Evolutionary conservation across 1,284 basidiomycete genomes (phyloP), one percentile per base, ranked within the genome.

Genomic region (Naganishia sp.): DNA sequence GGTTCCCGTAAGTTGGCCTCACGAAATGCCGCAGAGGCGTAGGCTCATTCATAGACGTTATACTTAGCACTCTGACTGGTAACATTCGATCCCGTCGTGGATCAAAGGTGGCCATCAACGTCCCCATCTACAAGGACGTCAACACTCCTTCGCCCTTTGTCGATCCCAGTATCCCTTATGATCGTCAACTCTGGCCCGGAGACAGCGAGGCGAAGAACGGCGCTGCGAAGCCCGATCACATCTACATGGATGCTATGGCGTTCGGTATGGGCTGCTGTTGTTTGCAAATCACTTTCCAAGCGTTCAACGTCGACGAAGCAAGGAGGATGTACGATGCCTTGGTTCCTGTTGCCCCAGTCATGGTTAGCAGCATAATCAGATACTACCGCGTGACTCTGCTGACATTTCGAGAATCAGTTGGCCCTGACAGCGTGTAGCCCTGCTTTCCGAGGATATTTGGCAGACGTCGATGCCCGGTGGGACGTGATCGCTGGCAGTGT

Each of bases 251-350:
- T 79, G 94, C 96, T 1, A 98, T 98, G 96, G 95, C 94, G 28
- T 99, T 99, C 78, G 96, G 96, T 51, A 99, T 98, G 95, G 96
- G 96, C 3, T 98, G 95, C 75, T 96, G 92, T 75, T 99, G 96
- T 80, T 82, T 99, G 58, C 96, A 99, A 76, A 85, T 99, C 70
- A 99, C 96, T 3, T 97, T 99, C 82, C 96, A 99, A 79, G 90
- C 94, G 0, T 95, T 90, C 79, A 92, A 93, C 78, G 87, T 99
- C 32, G 83, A 85, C 49, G 94, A 99, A 78, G 95, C 96, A 6
- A 85, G 93, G 72, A 84, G 89, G 58, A 86, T 98, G 76, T 99
- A 99, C 77, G 96, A 99, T 77, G 91, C 91, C 28, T 83, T 99
- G 53, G 88, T 96, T 23, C 96, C 96, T 4, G 83, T 99, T 28